phyloP scores from a whole-genome alignment of 805 yeast species.

The Zygotorulaspora chibaensis region DNA sequence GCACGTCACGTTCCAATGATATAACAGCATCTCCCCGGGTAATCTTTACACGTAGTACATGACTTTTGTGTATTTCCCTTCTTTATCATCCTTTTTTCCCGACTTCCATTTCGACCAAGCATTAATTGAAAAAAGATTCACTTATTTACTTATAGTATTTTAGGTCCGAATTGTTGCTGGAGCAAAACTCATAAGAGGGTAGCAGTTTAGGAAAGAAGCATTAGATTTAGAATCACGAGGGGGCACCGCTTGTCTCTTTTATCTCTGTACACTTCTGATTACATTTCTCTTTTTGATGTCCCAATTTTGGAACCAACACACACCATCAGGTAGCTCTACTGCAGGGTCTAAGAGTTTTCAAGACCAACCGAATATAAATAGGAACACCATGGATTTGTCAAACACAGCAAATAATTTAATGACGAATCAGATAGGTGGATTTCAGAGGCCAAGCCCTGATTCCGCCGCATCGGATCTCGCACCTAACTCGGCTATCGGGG shows the following conservation, averaged over 20 bases:
- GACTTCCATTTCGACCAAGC: constrained; percentile 1
- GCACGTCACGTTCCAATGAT: not conserved
- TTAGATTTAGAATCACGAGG: not conserved
- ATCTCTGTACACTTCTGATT: not conserved
- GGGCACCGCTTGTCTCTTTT: not conserved
- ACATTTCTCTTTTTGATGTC: constrained; percentile 7
- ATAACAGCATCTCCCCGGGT: not conserved
- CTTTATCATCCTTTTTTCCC: constrained; percentile 1
- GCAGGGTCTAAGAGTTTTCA: constrained; percentile 1
- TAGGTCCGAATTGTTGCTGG: not conserved
- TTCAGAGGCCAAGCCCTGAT: not conserved
- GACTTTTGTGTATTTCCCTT: not conserved
- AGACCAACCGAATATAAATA: not conserved
- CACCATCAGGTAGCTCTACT: constrained; percentile 7
- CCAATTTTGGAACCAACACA: constrained; percentile 16
- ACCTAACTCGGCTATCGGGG: not conserved
- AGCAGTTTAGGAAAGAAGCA: not conserved
- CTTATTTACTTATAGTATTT: not conserved
- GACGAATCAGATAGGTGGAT: not conserved
- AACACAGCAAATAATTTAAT: constrained; percentile 1
- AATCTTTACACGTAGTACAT: not conserved
- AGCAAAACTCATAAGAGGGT: not conserved
- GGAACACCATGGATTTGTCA: not conserved
- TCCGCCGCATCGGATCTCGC: not conserved
- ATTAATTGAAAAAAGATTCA: not conserved